Evolutionary conservation across 2,329 filamentous ascomycete species (phyloP).

Genomic region (Clonostachys solani): DNA sequence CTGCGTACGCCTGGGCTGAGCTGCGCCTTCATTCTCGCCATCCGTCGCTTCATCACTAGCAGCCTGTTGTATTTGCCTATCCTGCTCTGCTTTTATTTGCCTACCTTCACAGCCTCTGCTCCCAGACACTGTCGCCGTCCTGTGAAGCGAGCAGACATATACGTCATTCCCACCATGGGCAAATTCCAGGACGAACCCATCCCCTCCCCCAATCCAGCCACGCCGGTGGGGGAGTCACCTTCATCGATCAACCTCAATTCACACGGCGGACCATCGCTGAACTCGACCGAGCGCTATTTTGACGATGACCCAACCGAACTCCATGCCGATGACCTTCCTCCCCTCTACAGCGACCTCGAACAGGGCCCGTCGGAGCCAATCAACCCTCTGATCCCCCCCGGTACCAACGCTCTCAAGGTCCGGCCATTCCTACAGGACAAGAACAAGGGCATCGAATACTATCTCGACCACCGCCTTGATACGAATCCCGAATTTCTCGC

Average conservation of each 20-base stretch:
- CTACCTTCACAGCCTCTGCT: no score
- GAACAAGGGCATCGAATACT: conserved; percentile 29
- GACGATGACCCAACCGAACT: conserved; percentile 30
- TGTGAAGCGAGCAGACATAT: no score
- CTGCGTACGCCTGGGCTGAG: no score
- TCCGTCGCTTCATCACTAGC: no score
- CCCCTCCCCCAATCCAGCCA: conserved; percentile 6
- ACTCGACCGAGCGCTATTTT: conserved; percentile 17
- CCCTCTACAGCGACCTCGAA: conserved; percentile 35
- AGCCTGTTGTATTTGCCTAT: no score
- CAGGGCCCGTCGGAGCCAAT: conserved; percentile 2
- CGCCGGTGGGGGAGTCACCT: conserved; percentile 15
- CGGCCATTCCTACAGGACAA: conserved; percentile 20
- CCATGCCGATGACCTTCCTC: conserved; percentile 34
- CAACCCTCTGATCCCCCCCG: conserved; percentile 15
- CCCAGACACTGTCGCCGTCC: no score
- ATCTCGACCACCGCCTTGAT: conserved; percentile 40
- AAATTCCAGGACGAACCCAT: conserved; percentile 8
- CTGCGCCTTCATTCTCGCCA: no score
- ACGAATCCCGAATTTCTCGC: conserved; percentile 36
- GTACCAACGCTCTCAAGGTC: conserved; percentile 9
- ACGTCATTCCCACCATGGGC: conserved; percentile 12
- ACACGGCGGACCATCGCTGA: neutral
- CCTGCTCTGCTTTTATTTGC: no score
- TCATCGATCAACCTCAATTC: conserved; percentile 17